Base-by-base conservation (phyloP, 169 alveolate genomes). In the Eimeria zaria region DNA sequence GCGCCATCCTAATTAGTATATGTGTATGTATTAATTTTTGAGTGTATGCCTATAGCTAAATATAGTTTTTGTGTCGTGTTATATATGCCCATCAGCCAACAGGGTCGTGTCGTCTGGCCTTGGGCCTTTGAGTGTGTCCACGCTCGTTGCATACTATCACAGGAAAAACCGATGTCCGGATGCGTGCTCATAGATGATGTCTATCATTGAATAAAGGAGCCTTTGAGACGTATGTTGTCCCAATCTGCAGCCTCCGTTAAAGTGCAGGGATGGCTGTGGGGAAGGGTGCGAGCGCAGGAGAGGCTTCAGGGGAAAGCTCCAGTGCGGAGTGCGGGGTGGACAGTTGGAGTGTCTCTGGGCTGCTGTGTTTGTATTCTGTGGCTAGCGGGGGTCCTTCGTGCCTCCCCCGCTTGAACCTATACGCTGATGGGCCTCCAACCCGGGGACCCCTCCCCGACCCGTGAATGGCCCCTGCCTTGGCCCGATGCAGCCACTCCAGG, bases 401-500 rank as follows among this genome's bases (percentile, higher is more conserved):
- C 24, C 94, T 39, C 14, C 94, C 81, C 30, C 94, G n/a, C 33
- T 87, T 87, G 94, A 64, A 55, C 53, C 94, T 60, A 30, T 87
- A 87, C n/a, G 78, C 94, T 12, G 83, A 41, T n/a, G 94, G 67
- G 62, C 94, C 94, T 33, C 78, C 94, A 3, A 60, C 88, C 51
- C 94, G 55, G 89, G 81, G 96, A 27, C 96, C 95, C 33, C 94
- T 62, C 62, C 91, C 89, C 22, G 89, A 71, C 39, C 80, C 96
- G 78, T 71, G 85, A 11, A 94, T 89, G 30, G 90, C 91, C 39
- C 96, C 96, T 55, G 96, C 85, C 87, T 89, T 71, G 5, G 96
- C 96, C 41, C 96, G 85, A 78, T 60, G 96, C 44, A 64, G 91
- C 96, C 96, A 94, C 91, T 94, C 96, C 67, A 81, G 80, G 64